Percentiles rank a stretch among this genome's conserved stretches.
These are phyloP conservation scores for Talaromyces amestolkiae DNA, from an alignment of 2,329 filamentous ascomycete species.

Conservation along the genomic window DNA sequence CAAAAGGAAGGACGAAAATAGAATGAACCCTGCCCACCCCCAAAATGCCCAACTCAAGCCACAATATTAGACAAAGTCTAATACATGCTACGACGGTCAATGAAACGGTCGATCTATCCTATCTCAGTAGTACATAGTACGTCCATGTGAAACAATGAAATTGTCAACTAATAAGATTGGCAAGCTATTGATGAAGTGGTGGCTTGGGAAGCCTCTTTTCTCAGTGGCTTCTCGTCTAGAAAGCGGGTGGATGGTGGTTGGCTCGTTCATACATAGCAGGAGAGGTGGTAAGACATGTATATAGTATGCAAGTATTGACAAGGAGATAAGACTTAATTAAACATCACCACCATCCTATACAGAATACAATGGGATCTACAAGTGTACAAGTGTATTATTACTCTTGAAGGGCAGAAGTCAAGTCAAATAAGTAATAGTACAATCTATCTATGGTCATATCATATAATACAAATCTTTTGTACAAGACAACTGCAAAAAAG, in stretches of 20 bases:
- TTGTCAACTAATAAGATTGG: neutral
- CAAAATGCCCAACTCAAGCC: neutral
- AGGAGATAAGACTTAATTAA: too few species aligned
- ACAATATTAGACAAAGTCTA: neutral
- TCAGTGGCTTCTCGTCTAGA: neutral
- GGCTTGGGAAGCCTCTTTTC: neutral
- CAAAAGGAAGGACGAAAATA: neutral
- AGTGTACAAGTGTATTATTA: too few species aligned
- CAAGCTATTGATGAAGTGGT: neutral
- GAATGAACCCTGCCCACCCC: neutral
- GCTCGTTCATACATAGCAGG: neutral
- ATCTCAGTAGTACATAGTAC: neutral
- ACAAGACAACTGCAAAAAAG: neutral
- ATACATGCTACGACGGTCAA: neutral
- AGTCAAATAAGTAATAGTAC: neutral
- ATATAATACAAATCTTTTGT: constrained; percentile 10
- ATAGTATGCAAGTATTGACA: neutral
- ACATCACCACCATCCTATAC: too few species aligned
- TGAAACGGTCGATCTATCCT: neutral
- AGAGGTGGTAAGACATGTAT: neutral
- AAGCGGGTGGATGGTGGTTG: neutral
- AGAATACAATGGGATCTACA: neutral
- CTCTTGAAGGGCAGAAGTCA: neutral
- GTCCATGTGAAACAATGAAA: neutral
- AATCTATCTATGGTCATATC: constrained; percentile 6